Conservation (phyloP, 1,284 basidiomycete genomes). For the Wolfiporia cocos region DNA sequence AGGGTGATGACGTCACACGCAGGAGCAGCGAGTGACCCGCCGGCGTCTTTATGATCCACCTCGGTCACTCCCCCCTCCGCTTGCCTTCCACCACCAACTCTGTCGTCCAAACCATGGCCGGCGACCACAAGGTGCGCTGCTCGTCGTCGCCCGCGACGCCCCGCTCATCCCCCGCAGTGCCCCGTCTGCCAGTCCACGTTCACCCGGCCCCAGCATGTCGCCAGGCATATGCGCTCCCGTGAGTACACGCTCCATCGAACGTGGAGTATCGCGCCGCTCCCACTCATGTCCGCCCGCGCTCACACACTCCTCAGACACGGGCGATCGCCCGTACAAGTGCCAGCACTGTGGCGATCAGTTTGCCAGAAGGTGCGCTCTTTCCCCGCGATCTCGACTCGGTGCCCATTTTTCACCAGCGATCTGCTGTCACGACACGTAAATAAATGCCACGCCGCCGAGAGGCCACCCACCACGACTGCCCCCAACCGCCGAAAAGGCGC, state of each 20-base stretch:
- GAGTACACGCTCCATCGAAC: constrained; percentile 30
- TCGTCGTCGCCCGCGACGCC: constrained; percentile 5
- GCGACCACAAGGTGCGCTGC: constrained; percentile 31
- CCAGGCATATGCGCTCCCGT: constrained; percentile 86
- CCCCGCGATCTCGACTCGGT: no score
- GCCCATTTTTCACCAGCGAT: no score
- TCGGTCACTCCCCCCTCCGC: not conserved
- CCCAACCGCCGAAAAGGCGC: constrained; percentile 49
- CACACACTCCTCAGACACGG: constrained; percentile 59
- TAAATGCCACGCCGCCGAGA: constrained; percentile 81
- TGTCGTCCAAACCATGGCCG: constrained; percentile 23
- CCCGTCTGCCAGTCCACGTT: constrained; percentile 85
- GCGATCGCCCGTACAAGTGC: constrained; percentile 88
- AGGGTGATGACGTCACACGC: constrained; percentile 4
- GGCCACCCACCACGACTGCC: constrained; percentile 40
- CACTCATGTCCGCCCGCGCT: constrained; percentile 4
- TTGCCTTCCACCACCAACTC: constrained; percentile 6
- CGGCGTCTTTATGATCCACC: constrained; percentile 2
- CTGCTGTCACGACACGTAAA: constrained; percentile 84
- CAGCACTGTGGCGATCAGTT: constrained; percentile 87
- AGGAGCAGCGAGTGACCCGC: not conserved
- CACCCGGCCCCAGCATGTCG: constrained; percentile 86
- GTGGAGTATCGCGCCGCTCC: constrained; percentile 5
- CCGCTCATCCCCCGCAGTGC: constrained; percentile 31
- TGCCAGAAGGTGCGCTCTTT: constrained; percentile 61